Percentiles rank a stretch among this genome's conserved stretches.
Conservation (phyloP, 129 eudicot species). For the Erigeron canadensis region DNA sequence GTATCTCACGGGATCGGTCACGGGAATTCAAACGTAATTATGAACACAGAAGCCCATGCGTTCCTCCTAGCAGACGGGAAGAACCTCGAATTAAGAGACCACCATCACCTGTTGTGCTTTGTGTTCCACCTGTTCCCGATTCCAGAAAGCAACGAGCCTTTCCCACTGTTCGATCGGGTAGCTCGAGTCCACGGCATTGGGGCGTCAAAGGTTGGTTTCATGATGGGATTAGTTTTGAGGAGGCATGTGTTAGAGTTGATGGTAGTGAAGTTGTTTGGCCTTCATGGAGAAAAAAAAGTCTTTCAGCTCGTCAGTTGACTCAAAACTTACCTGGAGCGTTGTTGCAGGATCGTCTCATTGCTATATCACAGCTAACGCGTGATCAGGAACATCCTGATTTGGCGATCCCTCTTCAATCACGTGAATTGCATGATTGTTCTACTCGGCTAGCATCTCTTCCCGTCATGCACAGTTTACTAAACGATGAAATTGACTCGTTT, state of each 20-base stretch:
- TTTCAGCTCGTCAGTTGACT: conserved; percentile 62
- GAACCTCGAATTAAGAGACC: conserved; percentile 84
- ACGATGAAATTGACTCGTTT: conserved; percentile 78
- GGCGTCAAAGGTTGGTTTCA: conserved; percentile 96
- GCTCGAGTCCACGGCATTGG: conserved; percentile 97
- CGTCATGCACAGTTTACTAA: conserved; percentile 60
- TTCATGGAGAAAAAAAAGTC: conserved; percentile 84
- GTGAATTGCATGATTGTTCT: conserved; percentile 53
- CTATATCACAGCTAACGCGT: conserved; percentile 82
- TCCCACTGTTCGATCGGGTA: conserved; percentile 97
- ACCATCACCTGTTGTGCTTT: conserved; percentile 94
- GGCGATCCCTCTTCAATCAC: conserved; percentile 79
- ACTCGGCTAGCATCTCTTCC: conserved; percentile 54
- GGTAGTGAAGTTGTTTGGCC: conserved; percentile 93
- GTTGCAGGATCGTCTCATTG: conserved; percentile 80
- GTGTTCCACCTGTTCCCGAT: conserved; percentile 87
- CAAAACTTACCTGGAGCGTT: conserved; percentile 82
- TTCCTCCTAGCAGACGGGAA: conserved; percentile 79
- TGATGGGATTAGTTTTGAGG: conserved; percentile 72
- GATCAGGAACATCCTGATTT: conserved; percentile 98
- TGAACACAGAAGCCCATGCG: conserved; percentile 90
- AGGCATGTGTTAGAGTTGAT: conserved; percentile 65
- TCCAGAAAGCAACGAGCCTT: conserved; percentile 84
- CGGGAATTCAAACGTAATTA: conserved; percentile 71
- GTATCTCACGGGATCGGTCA: conserved; percentile 68